A percentile compares a stretch with the other conserved stretches of the same genome.
Evolutionary conservation across 2,329 filamentous ascomycete species (phyloP).

Genomic region (Zymoseptoria brevis): DNA sequence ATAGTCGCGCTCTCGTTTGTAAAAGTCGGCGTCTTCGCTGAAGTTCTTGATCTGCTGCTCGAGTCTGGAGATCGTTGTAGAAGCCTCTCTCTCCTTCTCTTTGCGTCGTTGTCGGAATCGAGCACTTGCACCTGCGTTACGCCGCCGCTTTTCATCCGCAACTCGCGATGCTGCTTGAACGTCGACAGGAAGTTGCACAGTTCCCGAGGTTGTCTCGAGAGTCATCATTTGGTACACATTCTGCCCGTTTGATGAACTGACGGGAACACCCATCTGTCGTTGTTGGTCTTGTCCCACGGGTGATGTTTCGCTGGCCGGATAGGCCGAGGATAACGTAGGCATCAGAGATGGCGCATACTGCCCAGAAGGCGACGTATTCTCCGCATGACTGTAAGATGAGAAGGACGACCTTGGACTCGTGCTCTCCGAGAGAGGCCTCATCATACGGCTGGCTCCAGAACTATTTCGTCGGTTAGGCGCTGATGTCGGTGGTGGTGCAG

Average conservation of each 20-base stretch:
- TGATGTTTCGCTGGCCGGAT: conserved; percentile 4
- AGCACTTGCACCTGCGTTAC: conserved; percentile 79
- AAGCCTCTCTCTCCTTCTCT: conserved; percentile 68
- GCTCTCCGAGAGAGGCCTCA: conserved; percentile 26
- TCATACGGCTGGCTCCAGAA: conserved; percentile 14
- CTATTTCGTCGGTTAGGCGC: conserved; percentile 34
- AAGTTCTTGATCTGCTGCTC: conserved; percentile 62
- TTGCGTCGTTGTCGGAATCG: conserved; percentile 75
- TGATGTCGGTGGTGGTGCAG: conserved; percentile 30
- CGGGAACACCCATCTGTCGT: conserved; percentile 36
- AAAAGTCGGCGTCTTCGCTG: conserved; percentile 62
- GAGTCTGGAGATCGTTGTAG: conserved; percentile 59
- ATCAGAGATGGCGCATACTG: conserved; percentile 17
- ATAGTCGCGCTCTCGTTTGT: conserved; percentile 63
- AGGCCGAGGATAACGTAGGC: conserved; percentile 16
- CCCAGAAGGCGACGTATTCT: conserved; percentile 28
- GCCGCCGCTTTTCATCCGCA: conserved; percentile 75
- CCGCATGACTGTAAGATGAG: conserved; percentile 38
- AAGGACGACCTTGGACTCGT: conserved; percentile 42
- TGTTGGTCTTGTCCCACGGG: conserved; percentile 17
- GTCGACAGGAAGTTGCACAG: conserved; percentile 61
- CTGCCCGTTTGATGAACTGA: conserved; percentile 38
- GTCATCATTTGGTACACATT: conserved; percentile 48
- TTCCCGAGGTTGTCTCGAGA: conserved; percentile 43
- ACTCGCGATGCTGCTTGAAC: conserved; percentile 73